phyloP scores from a whole-genome alignment of 2,329 filamentous ascomycete genomes.

The Hypomyces perniciosus region DNA sequence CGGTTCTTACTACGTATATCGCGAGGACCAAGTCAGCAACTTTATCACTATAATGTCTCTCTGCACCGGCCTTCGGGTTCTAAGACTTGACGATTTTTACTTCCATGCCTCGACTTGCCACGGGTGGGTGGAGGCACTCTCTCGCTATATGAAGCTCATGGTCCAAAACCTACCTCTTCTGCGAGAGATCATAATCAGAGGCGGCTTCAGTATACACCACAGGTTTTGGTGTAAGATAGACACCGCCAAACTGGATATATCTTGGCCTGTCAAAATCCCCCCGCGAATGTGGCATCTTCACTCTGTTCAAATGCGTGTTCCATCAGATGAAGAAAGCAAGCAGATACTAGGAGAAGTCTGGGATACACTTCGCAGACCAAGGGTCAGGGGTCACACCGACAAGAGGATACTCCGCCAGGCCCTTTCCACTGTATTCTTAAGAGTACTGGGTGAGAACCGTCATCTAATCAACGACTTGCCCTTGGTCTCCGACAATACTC shows the following conservation, averaged over 20 bases:
- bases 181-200: no score
- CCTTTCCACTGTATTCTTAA: neutral
- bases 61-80: neutral
- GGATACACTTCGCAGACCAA: no score
- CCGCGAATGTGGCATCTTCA: no score
- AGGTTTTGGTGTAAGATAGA: no score
- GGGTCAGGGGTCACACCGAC: neutral
- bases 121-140: accelerated
- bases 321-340: no score
- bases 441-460: neutral
- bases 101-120: neutral
- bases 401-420: neutral
- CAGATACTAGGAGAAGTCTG: no score
- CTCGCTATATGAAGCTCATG: neutral
- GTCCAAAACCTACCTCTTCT: no score
- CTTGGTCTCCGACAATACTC: neutral
- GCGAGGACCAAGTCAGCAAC: neutral
- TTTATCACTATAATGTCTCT: neutral
- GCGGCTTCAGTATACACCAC: no score
- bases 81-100: neutral
- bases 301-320: no score
- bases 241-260: no score
- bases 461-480: neutral
- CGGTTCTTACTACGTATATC: neutral
- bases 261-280: no score